Conservation (phyloP, 106 monocot genomes). For the Apostasia ramifera region DNA sequence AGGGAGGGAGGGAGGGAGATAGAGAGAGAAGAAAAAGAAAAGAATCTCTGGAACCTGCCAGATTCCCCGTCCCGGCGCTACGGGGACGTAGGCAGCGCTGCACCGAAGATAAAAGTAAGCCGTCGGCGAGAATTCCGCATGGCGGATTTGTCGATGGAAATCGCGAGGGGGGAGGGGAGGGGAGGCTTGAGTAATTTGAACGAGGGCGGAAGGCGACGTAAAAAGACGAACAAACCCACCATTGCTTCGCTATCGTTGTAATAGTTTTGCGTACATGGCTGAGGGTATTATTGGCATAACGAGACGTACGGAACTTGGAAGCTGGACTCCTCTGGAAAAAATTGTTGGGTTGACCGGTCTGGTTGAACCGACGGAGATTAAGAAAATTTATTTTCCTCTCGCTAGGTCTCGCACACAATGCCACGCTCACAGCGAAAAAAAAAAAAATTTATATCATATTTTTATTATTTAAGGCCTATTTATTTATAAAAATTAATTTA, state of each 20-base stretch:
- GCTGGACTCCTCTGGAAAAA: neutral
- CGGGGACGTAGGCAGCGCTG: neutral
- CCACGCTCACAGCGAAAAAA: too few species aligned
- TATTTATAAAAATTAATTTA: too few species aligned
- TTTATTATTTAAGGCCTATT: too few species aligned
- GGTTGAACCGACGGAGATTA: too few species aligned
- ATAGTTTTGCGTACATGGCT: neutral
- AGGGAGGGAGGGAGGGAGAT: neutral
- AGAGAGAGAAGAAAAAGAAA: neutral
- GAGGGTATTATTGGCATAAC: conserved; percentile 2
- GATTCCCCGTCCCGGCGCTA: neutral
- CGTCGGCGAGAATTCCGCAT: conserved; percentile 9
- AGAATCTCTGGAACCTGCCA: neutral
- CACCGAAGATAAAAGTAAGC: neutral
- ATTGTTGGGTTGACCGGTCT: too few species aligned
- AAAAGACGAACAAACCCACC: neutral
- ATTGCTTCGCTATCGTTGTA: neutral
- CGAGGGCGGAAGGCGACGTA: neutral
- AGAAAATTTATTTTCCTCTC: too few species aligned
- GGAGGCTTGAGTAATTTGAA: neutral
- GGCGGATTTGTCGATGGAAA: neutral
- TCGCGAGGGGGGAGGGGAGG: neutral
- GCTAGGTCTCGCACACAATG: too few species aligned
- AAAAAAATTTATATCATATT: too few species aligned
- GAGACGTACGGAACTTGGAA: neutral